A percentile compares a stretch with the other conserved stretches of the same genome.
Conservation (phyloP, 2,329 filamentous ascomycete genomes). For the Hypoxylon sp. region DNA sequence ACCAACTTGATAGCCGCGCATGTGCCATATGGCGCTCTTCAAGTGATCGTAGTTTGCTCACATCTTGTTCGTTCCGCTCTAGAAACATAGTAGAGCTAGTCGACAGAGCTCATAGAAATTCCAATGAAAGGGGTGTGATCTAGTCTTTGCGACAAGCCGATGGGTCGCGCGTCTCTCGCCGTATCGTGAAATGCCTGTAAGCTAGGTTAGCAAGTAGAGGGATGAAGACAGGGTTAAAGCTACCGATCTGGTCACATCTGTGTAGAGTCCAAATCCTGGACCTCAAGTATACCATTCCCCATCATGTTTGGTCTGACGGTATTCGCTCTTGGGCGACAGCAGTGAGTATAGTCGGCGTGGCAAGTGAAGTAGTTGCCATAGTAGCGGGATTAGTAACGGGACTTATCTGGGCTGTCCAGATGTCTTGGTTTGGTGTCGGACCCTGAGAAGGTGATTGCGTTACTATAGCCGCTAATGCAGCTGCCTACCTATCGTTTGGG, state of each 20-base stretch:
- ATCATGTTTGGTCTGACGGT: slow-evolving; percentile 17
- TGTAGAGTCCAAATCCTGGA: slow-evolving; percentile 10
- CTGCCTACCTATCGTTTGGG: slow-evolving; percentile 8
- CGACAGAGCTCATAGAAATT: slow-evolving; percentile 5
- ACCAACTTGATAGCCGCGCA: slow-evolving; percentile 18
- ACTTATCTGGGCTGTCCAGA: slow-evolving; percentile 11
- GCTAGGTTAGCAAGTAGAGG: slow-evolving; percentile 10
- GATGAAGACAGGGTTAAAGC: slow-evolving; percentile 14
- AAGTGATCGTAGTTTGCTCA: slow-evolving; percentile 13
- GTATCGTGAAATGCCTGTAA: slow-evolving; percentile 10
- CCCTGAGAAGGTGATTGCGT: slow-evolving; percentile 14
- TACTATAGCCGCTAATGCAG: slow-evolving; percentile 16
- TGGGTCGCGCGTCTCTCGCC: slow-evolving; percentile 8
- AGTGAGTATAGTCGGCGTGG: slow-evolving; percentile 14
- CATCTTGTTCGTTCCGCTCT: slow-evolving; percentile 8
- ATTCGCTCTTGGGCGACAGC: slow-evolving; percentile 8
- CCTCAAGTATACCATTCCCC: slow-evolving; percentile 7
- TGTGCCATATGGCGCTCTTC: slow-evolving; percentile 5
- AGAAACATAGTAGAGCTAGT: slow-evolving; percentile 18
- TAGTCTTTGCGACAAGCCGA: slow-evolving; percentile 13
- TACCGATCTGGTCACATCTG: slow-evolving; percentile 13
- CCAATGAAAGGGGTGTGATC: slow-evolving; percentile 7
- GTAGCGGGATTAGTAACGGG: slow-evolving; percentile 12
- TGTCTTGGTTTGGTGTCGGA: slow-evolving; percentile 9
- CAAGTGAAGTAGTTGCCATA: neutral